Base-by-base conservation (phyloP, 495 filamentous ascomycete genomes). In the Penicillium flavigenum region DNA sequence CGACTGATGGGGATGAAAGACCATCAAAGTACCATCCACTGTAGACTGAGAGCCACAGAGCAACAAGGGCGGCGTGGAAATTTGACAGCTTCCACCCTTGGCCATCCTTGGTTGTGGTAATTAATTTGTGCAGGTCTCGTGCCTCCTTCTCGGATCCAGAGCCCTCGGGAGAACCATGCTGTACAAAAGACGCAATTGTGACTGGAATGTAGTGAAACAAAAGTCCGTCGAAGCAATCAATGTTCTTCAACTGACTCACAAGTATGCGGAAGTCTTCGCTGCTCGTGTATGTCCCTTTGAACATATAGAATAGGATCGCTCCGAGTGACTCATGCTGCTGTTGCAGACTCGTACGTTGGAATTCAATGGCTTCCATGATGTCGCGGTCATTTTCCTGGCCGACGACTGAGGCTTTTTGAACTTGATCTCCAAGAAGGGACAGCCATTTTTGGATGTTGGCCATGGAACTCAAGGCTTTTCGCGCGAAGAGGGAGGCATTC, bases 11-110 rank as follows among this genome's bases (percentile, higher is more conserved):
- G 52, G 77, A 55, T 16, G 53, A 27, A 73, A 51, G 16, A 14
- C 86, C 80, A 61, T 96, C 92, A 57, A 86, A 77, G 67, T 90
- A 96, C 79, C 88, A 91, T 14, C 87, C 90, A 67, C 90, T 96
- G 69, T 96, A 96, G 55, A 96, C 90, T 44, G 88, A 86, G 38
- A 97, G 80, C 94, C 94, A 99, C 79, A 87, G 88, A 5, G 84
- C 81, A 26, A 79, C 79, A 9, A 89, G 76, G 3, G 90, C 86
- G 48, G 91, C 91, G 56, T 91, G 87, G 26, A 97, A 83, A 58
- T 82, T 83, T 29, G 83, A 78, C 44, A 96, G 66, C 6, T 76
- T 74, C 88, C 92, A 95, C 16, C 74, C 60, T 19, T 87, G 79
- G 48, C 79, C 77, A 36, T 93, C 89, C 42, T 79, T 78, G 20